Conservation (phyloP, 805 yeast species). For the Candida railenensis region DNA sequence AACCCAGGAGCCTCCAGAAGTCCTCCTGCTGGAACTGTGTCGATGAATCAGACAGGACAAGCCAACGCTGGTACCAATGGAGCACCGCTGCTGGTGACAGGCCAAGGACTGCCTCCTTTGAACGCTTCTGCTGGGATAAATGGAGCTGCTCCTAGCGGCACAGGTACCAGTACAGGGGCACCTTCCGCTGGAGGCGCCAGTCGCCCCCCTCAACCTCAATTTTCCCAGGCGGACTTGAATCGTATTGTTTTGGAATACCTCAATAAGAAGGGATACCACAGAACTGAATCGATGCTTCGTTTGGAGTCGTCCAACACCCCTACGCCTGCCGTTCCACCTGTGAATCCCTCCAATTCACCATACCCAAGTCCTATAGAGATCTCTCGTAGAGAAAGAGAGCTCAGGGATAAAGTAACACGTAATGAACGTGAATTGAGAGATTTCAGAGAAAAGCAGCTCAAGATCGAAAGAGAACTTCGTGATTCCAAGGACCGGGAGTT, state of each 20-base stretch:
- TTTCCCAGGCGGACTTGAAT: conserved; percentile 85
- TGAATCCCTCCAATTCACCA: conserved; percentile 42
- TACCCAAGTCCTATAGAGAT: conserved; percentile 36
- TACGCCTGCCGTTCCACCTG: conserved; percentile 49
- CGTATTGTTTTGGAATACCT: conserved; percentile 90
- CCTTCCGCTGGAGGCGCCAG: conserved; percentile 5
- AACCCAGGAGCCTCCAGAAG: neutral
- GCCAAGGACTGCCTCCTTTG: neutral
- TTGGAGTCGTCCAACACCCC: conserved; percentile 73
- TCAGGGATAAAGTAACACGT: conserved; percentile 24
- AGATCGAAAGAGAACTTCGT: conserved; percentile 37
- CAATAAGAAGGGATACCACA: conserved; percentile 89
- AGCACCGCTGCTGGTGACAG: neutral
- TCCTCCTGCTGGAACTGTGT: neutral
- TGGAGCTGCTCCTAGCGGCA: conserved; percentile 1
- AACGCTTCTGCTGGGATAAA: neutral
- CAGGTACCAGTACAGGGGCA: neutral
- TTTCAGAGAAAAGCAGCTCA: conserved; percentile 30
- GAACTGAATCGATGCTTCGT: conserved; percentile 91
- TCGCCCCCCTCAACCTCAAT: conserved; percentile 39
- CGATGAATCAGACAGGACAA: neutral
- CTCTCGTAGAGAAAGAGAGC: conserved; percentile 23
- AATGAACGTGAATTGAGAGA: conserved; percentile 36
- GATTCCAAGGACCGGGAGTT: conserved; percentile 39
- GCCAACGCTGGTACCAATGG: neutral